Percentiles rank a stretch among this genome's conserved stretches.
Evolutionary conservation across 2,329 filamentous ascomycete species (phyloP).

Genomic region (Scytalidium lignicola): DNA sequence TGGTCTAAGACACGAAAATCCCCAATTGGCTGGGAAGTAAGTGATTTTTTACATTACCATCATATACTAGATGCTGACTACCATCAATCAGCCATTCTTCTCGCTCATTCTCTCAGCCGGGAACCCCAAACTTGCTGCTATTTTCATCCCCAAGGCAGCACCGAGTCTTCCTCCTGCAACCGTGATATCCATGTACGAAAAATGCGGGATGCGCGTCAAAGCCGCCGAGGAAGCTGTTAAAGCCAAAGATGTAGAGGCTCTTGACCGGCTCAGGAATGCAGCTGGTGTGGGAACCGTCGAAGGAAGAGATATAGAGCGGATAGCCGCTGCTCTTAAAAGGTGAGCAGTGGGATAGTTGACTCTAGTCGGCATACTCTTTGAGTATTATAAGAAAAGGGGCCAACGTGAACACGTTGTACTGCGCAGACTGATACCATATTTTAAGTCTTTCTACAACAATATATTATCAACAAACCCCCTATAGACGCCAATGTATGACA

Average conservation of each 20-base stretch:
- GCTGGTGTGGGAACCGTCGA: conserved; percentile 65
- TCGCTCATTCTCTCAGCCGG: conserved; percentile 84
- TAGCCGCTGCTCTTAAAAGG: conserved; percentile 56
- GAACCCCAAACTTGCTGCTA: conserved; percentile 77
- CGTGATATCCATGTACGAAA: conserved; percentile 87
- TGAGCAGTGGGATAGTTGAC: too few species aligned
- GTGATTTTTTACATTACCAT: conserved; percentile 3
- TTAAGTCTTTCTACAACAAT: too few species aligned
- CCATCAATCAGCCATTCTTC: conserved; percentile 64
- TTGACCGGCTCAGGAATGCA: conserved; percentile 68
- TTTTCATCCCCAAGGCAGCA: conserved; percentile 82
- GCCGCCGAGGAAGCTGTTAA: conserved; percentile 89
- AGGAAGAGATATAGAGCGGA: conserved; percentile 73
- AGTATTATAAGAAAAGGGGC: too few species aligned
- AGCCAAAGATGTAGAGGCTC: conserved; percentile 70
- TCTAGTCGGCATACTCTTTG: too few species aligned
- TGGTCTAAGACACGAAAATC: conserved; percentile 72
- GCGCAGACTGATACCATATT: too few species aligned
- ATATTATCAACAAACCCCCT: too few species aligned
- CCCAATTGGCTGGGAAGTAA: conserved; percentile 83
- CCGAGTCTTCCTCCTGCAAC: conserved; percentile 56
- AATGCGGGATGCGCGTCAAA: conserved; percentile 83
- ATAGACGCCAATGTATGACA: too few species aligned
- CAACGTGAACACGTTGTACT: too few species aligned
- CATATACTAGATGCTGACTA: background rate